Conservation (phyloP, 495 filamentous ascomycete genomes). For the Penicillium bovifimosum region DNA sequence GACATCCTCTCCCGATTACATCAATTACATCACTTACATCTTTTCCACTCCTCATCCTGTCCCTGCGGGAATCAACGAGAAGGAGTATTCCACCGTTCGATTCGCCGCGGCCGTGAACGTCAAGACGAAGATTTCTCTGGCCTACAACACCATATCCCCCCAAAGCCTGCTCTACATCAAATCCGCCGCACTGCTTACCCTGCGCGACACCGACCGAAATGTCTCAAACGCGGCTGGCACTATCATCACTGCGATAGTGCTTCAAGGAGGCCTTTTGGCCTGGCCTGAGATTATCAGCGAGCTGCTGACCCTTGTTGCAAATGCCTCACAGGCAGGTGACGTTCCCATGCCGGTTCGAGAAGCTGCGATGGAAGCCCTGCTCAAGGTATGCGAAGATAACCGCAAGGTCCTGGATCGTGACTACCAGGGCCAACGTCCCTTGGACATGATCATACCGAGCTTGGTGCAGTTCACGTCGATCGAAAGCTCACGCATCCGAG, state of each 20-base stretch:
- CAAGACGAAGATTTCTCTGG: constrained; percentile 80
- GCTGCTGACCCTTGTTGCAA: constrained; percentile 68
- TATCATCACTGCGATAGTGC: constrained; percentile 91
- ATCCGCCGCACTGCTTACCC: constrained; percentile 65
- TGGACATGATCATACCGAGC: constrained; percentile 86
- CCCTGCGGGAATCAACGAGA: constrained; percentile 48
- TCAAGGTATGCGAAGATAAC: constrained; percentile 97
- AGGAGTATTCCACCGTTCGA: constrained; percentile 67
- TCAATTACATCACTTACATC: constrained; percentile 93
- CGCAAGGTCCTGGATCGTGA: constrained; percentile 79
- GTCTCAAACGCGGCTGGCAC: constrained; percentile 87
- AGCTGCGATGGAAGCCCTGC: constrained; percentile 85
- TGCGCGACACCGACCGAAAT: constrained; percentile 75
- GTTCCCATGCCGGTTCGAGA: constrained; percentile 70
- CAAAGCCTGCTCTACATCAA: constrained; percentile 67
- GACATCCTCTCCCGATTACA: constrained; percentile 84
- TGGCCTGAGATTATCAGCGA: constrained; percentile 90
- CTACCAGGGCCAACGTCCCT: constrained; percentile 76
- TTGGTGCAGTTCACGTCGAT: constrained; percentile 80
- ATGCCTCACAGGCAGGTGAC: constrained; percentile 53
- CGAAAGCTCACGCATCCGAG: constrained; percentile 66
- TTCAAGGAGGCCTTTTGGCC: constrained; percentile 73
- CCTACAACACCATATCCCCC: constrained; percentile 65
- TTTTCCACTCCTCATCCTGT: constrained; percentile 66
- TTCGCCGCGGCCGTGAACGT: constrained; percentile 87